Evolutionary conservation across 2,329 filamentous ascomycete species (phyloP).

Genomic region (Diaporthe sp.): DNA sequence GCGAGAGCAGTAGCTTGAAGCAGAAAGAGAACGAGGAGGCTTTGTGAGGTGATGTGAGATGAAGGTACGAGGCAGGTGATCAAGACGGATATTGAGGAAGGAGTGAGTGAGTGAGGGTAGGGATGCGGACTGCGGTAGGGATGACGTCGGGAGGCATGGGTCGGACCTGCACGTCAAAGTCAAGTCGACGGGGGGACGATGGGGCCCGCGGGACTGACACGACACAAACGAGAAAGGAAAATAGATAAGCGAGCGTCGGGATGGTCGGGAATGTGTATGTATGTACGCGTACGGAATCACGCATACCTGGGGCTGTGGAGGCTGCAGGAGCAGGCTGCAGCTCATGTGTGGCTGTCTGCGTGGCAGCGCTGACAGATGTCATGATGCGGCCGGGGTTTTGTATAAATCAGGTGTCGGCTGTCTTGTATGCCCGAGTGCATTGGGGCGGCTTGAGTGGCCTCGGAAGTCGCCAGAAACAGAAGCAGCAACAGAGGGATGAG

Average conservation of each 20-base stretch:
- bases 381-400: slow-evolving; percentile 14
- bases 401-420: not conserved
- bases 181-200: not conserved
- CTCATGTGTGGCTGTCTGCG: slow-evolving; percentile 40
- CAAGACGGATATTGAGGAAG: not conserved
- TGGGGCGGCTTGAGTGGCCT: not conserved
- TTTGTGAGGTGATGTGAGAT: too few relatives aligned
- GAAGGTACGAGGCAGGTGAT: slow-evolving; percentile 37
- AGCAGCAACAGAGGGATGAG: not conserved
- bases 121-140: slow-evolving; percentile 4
- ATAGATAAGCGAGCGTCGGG: not conserved
- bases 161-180: slow-evolving; percentile 24
- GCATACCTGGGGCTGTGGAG: slow-evolving; percentile 40
- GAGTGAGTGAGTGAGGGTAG: not conserved
- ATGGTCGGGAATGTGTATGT: not conserved
- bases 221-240: not conserved
- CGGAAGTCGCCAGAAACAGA: not conserved
- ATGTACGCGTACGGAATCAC: slow-evolving; percentile 6
- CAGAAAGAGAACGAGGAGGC: not conserved
- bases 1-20: not conserved
- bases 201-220: not conserved
- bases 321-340: slow-evolving; percentile 20
- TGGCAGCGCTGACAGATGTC: slow-evolving; percentile 39
- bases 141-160: slow-evolving; percentile 35
- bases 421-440: not conserved